phyloP scores from a whole-genome alignment of 495 filamentous ascomycete species.

The Jackrogersella multiformis region DNA sequence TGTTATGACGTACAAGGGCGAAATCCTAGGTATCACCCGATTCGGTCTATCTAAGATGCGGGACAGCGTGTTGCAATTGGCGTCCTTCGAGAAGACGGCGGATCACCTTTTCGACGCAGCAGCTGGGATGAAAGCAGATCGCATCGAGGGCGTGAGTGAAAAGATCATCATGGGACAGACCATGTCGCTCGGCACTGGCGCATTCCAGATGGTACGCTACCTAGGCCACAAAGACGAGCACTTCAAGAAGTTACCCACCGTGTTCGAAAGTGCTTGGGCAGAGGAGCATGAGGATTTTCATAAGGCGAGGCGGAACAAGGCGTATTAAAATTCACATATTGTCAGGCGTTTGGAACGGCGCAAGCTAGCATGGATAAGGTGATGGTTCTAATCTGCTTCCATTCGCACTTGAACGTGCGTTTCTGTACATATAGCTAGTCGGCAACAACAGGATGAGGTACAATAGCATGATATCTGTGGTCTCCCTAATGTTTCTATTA shows the following conservation, averaged over 20 bases:
- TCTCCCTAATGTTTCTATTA: background rate
- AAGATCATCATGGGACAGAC: conserved; percentile 99
- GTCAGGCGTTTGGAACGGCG: background rate
- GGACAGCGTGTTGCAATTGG: conserved; percentile 91
- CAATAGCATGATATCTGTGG: background rate
- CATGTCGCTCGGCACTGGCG: conserved; percentile 88
- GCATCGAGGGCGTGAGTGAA: conserved; percentile 91
- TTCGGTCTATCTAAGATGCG: conserved; percentile 98
- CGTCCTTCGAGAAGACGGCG: conserved; percentile 97
- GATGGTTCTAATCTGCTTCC: background rate
- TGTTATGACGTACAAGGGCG: conserved; percentile 99
- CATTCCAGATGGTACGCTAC: conserved; percentile 83
- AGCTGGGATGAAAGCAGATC: conserved; percentile 84
- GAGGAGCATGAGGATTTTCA: conserved; percentile 45
- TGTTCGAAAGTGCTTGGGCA: conserved; percentile 82
- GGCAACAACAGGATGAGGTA: no score
- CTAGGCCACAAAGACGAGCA: conserved; percentile 73
- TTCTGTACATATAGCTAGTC: no score
- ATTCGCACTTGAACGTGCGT: no score
- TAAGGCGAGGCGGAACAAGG: conserved; percentile 20
- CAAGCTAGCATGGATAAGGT: background rate
- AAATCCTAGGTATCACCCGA: conserved; percentile 95
- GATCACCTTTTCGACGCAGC: conserved; percentile 98
- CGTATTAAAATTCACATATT: background rate
- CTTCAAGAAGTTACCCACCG: conserved; percentile 68